These are phyloP conservation scores for Plasmopara halstedii DNA, from an alignment of 352 stramenopile species.

Conservation along the genomic window DNA sequence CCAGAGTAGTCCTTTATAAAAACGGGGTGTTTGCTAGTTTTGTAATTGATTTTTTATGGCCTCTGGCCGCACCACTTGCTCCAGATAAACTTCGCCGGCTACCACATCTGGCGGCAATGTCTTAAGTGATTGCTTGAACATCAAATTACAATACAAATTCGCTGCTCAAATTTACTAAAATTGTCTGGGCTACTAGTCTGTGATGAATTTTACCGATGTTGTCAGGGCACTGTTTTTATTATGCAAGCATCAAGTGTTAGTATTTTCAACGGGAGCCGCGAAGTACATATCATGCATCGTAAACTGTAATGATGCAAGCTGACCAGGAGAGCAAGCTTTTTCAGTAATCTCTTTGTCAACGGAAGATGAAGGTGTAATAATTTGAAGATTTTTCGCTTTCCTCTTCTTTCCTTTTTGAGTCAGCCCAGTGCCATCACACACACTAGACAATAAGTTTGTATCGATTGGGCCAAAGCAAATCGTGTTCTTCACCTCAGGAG, in stretches of 20 bases:
- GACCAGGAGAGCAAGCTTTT: slow-evolving; percentile 15
- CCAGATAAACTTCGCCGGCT: no score
- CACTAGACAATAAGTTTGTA: slow-evolving; percentile 6
- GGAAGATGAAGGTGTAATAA: slow-evolving; percentile 9
- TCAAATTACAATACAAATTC: no score
- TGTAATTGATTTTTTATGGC: no score
- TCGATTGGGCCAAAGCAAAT: slow-evolving; percentile 22
- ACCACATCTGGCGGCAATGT: no score
- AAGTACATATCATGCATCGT: slow-evolving; percentile 83
- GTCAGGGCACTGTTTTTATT: no score
- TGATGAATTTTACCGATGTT: no score
- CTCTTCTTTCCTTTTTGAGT: slow-evolving; percentile 34
- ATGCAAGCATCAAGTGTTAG: background rate
- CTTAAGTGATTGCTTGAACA: no score
- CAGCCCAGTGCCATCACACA: slow-evolving; percentile 11
- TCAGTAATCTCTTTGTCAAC: slow-evolving; percentile 12
- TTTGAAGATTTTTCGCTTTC: slow-evolving; percentile 20
- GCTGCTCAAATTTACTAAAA: no score
- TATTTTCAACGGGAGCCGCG: slow-evolving; percentile 17
- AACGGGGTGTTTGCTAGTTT: no score
- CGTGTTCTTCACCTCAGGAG: slow-evolving; percentile 28
- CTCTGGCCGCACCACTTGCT: no score
- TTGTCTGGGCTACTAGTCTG: no score
- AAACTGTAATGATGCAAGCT: slow-evolving; percentile 48
- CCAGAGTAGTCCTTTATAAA: no score